Base-by-base conservation (phyloP, 768 basidiomycete species). In the Psilocybe cubensis region DNA sequence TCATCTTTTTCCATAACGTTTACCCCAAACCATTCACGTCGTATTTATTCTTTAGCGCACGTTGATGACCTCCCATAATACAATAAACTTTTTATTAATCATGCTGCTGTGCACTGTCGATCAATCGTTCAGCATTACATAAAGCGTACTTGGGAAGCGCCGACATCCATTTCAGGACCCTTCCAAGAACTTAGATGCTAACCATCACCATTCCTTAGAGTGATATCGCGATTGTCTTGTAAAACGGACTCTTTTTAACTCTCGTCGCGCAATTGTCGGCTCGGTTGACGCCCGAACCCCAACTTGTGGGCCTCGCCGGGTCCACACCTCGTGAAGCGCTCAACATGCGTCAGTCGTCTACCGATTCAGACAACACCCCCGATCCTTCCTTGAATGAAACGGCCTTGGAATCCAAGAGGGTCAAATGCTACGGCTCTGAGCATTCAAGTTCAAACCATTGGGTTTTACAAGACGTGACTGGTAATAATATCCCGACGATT, bases 11-110 rank as follows among this genome's bases (percentile, higher is more conserved):
- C 31, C 48, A n/a, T 10, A n/a, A 24, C 33, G 5, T 41, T 38
- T 40, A 11, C 42, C 38, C 41, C 54, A 28, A 44, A 53, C 51
- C 55, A 7, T 48, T 28, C 42, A 42, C 54, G 58, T 57, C 55
- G 44, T 59, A 59, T 63, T 57, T 53, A 59, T 25, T 41, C 41
- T 57, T 57, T 59, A 52, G 51, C 49, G 50, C 49, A 50, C 47
- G 20, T 43, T 49, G 61, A 54, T 56, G 60, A 44, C 17, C 23
- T 44, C 42, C n/a, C 20, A 2, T 44, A 21, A 44, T 44, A 44
- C n/a, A 18, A 27, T n/a, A 48, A n/a, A 48, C 17, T 48, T 48
- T 14, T 17, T 27, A 24, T 11, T 25, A n/a, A 14, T 38, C 12
- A n/a, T 12, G 31, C 31, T 7, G 12, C 31, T 33, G n/a, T n/a